Evolutionary conservation across 257 asterid genomes (phyloP), one percentile per base, ranked within the genome.

Genomic region (Mitragyna speciosa): DNA sequence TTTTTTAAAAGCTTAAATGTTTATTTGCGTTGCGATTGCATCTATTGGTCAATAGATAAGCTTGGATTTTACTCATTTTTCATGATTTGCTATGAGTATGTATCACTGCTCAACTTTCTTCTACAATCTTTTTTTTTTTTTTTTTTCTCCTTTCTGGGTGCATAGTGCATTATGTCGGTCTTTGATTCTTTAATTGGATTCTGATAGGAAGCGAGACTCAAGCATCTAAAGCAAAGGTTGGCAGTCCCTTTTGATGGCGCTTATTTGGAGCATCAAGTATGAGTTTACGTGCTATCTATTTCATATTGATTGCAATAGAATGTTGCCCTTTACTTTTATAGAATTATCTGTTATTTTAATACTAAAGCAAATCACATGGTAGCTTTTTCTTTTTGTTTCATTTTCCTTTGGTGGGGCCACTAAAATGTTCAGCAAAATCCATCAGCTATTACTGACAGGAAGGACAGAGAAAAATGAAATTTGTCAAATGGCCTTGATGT

Each of bases 221-320:
- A 91, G 78, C 82, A 90, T 87, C 87, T 95, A 73, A 92, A 91
- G 88, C 87, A 85, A 81, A 86, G 99, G 88, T 83, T 95, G 78
- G 85, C 92, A 3, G 82, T 92, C 78, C 98, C 99, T 76, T 95
- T 93, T 85, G 94, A 95, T 86, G 98, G 99, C 67, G 77, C 90
- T 82, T 85, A 69, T 79, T 81, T 87, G 26, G 94, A 88, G 84
- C 98, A 95, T 90, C 99, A 95, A 86, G 99, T 93, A 90, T 77
- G 95, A 76, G 76, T 69, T 76, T 39, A 80, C 47, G 64, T 72
- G 20, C 51, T 39, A 9, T 80, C 39, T 73, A 49, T 73, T 12
- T 54, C 43, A 30, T 48, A 43, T 48, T 4, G 16, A 4, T 73
- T 73, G 77, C 69, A 65, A 51, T 16, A 51, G 56, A 51, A 51